phyloP scores from a whole-genome alignment of 768 basidiomycete genomes.

The Tulasnella sp. region DNA sequence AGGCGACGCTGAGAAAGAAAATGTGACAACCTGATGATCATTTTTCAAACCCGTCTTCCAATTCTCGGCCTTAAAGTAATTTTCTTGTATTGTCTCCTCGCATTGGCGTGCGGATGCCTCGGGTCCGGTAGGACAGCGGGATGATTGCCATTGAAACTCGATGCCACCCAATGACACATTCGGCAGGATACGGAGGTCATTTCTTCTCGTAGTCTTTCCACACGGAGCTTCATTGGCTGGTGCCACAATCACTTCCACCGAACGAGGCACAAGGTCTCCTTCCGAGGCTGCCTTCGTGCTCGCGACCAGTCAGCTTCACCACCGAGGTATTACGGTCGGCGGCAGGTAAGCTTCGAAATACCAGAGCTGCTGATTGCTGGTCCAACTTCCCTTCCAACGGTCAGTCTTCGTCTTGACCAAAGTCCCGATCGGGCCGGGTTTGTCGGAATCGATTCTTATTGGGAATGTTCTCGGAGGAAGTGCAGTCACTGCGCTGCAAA shows the following conservation, averaged over 20 bases:
- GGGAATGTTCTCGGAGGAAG: too few species aligned
- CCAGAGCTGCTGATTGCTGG: too few species aligned
- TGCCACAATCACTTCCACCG: not conserved
- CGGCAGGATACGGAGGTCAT: not conserved
- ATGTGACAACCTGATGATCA: not conserved
- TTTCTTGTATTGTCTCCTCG: not conserved
- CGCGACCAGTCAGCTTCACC: not conserved
- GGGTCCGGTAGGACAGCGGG: too few species aligned
- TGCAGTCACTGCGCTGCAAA: too few species aligned
- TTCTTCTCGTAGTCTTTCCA: not conserved
- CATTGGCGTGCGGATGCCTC: too few species aligned
- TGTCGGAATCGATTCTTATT: too few species aligned
- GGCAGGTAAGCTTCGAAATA: too few species aligned
- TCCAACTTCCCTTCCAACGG: too few species aligned
- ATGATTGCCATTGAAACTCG: not conserved
- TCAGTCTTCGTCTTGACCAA: too few species aligned
- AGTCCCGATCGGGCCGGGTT: too few species aligned
- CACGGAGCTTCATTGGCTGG: not conserved
- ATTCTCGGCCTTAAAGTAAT: not conserved
- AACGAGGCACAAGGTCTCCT: not conserved
- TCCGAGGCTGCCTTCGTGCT: too few species aligned
- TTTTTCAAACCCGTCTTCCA: not conserved
- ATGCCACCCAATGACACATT: not conserved
- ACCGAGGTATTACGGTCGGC: too few species aligned
- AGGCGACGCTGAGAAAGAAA: not conserved